Conservation (phyloP, 192 early-diverging fungal species). For the Mortierella claussenii region DNA sequence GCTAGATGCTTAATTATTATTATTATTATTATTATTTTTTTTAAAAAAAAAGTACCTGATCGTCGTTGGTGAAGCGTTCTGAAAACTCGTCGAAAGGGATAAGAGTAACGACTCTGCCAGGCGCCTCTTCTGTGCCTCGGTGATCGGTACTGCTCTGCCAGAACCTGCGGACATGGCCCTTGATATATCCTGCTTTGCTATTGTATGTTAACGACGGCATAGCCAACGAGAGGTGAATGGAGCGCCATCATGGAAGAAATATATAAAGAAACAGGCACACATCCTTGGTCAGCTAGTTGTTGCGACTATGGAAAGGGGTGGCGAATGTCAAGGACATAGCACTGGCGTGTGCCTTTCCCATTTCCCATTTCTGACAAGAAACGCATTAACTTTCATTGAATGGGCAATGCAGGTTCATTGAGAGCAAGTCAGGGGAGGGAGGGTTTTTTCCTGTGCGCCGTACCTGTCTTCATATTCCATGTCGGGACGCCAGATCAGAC, state of each 20-base stretch:
- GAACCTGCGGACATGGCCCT: conserved; percentile 76
- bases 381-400: no score
- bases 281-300: no score
- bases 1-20: no score
- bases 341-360: no score
- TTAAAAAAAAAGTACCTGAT: conserved; percentile 45
- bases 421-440: neutral
- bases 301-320: neutral
- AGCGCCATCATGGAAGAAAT: no score
- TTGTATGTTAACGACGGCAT: neutral
- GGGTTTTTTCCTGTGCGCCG: neutral
- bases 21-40: neutral
- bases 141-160: conserved; percentile 91
- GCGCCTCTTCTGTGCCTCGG: conserved; percentile 79
- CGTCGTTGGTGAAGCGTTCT: conserved; percentile 57
- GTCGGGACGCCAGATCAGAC: conserved; percentile 66
- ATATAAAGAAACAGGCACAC: neutral
- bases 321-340: neutral
- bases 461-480: conserved; percentile 63
- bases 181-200: conserved; percentile 69
- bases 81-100: conserved; percentile 75
- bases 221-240: no score
- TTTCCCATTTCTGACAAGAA: no score
- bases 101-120: conserved; percentile 90
- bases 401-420: no score